These are phyloP conservation scores for Hordeum pubiflorum DNA, from an alignment of 202 grass and related monocot species.

Conservation along the genomic window DNA sequence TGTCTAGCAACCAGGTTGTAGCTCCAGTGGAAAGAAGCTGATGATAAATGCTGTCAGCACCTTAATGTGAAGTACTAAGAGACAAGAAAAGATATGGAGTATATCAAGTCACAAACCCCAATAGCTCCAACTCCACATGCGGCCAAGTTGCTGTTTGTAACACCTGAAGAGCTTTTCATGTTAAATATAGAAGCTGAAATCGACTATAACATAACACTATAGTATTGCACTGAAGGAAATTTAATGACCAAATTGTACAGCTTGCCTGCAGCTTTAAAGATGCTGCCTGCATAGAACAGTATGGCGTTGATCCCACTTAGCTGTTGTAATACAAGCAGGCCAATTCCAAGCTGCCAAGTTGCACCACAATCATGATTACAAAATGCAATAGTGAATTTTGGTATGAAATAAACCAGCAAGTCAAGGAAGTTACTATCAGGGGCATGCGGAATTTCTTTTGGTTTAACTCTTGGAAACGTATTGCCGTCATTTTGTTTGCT, in stretches of 20 bases:
- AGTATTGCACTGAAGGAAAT: neutral
- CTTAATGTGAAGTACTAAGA: neutral
- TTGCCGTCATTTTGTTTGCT: slow-evolving; percentile 75
- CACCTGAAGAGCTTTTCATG: slow-evolving; percentile 46
- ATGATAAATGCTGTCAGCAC: slow-evolving; percentile 20
- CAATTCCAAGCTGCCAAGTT: slow-evolving; percentile 68
- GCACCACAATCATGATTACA: neutral
- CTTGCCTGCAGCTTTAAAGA: slow-evolving; percentile 89
- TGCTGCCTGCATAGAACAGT: slow-evolving; percentile 89
- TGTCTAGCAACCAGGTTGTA: slow-evolving; percentile 90
- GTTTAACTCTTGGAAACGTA: slow-evolving; percentile 79
- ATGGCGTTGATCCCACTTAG: slow-evolving; percentile 91
- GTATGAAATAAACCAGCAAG: neutral
- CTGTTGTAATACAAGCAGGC: slow-evolving; percentile 87
- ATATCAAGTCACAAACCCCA: slow-evolving; percentile 42
- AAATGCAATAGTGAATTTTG: slow-evolving; percentile 7
- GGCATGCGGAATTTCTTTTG: slow-evolving; percentile 74
- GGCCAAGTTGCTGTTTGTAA: slow-evolving; percentile 72
- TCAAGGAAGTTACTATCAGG: slow-evolving; percentile 47
- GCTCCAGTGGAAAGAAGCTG: slow-evolving; percentile 84
- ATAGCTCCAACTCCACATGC: slow-evolving; percentile 87
- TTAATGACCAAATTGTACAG: slow-evolving; percentile 1
- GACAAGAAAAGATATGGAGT: neutral
- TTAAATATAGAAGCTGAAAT: slow-evolving; percentile 12
- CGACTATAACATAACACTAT: neutral